Conservation (phyloP, 2,329 filamentous ascomycete genomes). For the Furcasterigmium furcatum region DNA sequence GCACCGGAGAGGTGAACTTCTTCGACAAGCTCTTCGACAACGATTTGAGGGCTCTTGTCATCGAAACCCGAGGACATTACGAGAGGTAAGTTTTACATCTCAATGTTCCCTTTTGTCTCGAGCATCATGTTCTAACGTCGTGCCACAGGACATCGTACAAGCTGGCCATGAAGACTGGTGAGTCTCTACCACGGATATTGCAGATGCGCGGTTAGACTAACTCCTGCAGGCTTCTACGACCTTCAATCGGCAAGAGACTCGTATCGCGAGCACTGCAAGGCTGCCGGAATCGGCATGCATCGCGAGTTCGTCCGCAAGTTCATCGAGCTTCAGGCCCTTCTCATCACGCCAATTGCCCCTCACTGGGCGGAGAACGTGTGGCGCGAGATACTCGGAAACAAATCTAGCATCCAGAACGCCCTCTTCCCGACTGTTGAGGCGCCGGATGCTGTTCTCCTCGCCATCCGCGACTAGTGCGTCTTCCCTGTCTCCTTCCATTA, state of each 20-base stretch:
- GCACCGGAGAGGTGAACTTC: constrained; percentile 75
- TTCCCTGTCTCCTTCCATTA: neutral
- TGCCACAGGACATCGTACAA: constrained; percentile 37
- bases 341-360: constrained; percentile 81
- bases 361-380: constrained; percentile 96
- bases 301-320: constrained; percentile 74
- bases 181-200: constrained; percentile 54
- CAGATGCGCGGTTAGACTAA: neutral
- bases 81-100: neutral
- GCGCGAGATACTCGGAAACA: constrained; percentile 82
- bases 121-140: neutral
- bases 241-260: constrained; percentile 65
- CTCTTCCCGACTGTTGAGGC: constrained; percentile 68
- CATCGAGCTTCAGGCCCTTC: constrained; percentile 79
- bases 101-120: neutral
- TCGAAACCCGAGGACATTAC: constrained; percentile 50
- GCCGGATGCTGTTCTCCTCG: constrained; percentile 65
- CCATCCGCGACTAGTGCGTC: constrained; percentile 67
- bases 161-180: constrained; percentile 77
- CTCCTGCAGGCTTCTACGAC: constrained; percentile 55
- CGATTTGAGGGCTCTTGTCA: constrained; percentile 82
- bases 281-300: constrained; percentile 78
- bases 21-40: constrained; percentile 91
- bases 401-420: constrained; percentile 74
- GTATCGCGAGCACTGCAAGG: constrained; percentile 75